Conservation (phyloP, 1,284 basidiomycete genomes). For the Volvariella surrecta region DNA sequence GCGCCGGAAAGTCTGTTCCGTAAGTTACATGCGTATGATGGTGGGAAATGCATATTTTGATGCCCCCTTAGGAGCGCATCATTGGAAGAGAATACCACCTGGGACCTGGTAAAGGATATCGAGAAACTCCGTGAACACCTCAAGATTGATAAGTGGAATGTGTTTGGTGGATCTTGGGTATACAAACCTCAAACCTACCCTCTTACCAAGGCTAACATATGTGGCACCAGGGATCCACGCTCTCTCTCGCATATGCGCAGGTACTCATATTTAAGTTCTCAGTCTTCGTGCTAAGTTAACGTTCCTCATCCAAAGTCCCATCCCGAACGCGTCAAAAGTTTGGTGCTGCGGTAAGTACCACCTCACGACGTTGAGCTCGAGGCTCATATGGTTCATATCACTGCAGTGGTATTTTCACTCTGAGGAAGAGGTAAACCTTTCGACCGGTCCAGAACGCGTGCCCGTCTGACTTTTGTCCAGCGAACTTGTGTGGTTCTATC, state of each 20-base stretch:
- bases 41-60: background rate
- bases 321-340: constrained; percentile 70
- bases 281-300: too few species aligned
- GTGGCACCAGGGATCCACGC: constrained; percentile 68
- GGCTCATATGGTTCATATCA: background rate
- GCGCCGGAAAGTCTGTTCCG: constrained; percentile 81
- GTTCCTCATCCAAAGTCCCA: constrained; percentile 44
- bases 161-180: constrained; percentile 90
- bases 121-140: constrained; percentile 76
- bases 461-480: constrained; percentile 22
- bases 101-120: constrained; percentile 89
- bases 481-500: constrained; percentile 92
- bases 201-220: background rate
- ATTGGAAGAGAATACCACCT: constrained; percentile 86
- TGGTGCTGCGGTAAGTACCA: constrained; percentile 66
- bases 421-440: constrained; percentile 55
- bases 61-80: constrained; percentile 48
- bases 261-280: constrained; percentile 23
- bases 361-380: background rate
- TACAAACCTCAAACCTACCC: constrained; percentile 11
- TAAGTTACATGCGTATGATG: constrained; percentile 23
- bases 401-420: constrained; percentile 86
- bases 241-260: constrained; percentile 86
- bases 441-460: constrained; percentile 1
- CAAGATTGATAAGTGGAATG: constrained; percentile 78